Base-by-base conservation (phyloP, 2,329 filamentous ascomycete species). In the Tolypocladium sp. region DNA sequence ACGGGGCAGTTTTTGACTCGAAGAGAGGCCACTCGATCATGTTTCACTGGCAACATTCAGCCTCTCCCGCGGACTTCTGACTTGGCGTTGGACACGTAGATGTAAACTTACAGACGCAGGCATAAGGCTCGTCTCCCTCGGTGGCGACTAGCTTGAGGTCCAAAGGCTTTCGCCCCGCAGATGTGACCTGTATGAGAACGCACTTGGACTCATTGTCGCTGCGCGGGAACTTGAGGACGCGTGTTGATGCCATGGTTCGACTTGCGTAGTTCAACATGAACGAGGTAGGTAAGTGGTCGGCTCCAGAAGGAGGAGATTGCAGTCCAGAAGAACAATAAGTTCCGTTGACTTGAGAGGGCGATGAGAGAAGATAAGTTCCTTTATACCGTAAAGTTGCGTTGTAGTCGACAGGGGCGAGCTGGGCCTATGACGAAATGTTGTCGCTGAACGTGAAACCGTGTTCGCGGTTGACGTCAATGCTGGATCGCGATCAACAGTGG, bases 81-180 rank as follows among this genome's bases (percentile, higher is more conserved):
- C 12, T 6, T 6, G 17, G 37, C 17, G 17, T 2, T 13, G 37
- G 8, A 3, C n/a, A 33, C 2, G 3, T 15, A 37, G 17, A 40
- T 2, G 3, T 2, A 8, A 30, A 53, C 83, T 79, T 77, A 87
- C 85, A 72, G 62, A 78, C 78, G 59, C 78, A 72, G 49, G 79
- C 75, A 71, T 86, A 90, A 8, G 85, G 80, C 55, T 78, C 79
- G 59, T 82, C 79, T 58, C 84, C 83, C 66, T 92, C 88, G 37
- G 88, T 91, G 40, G 82, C 88, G 40, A 87, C 77, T 37, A 92
- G 71, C 68, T 84, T 85, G 54, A 90, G 71, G 70, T 91, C 86
- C 37, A 91, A 74, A 1, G 80, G 78, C 59, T 77, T 78, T 41
- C 76, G 73, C 42, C 75, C 76, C 58, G 71, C 79, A 27, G 80